phyloP scores from a whole-genome alignment of 2,329 filamentous ascomycete species.

The Diaporthe ampelina region DNA sequence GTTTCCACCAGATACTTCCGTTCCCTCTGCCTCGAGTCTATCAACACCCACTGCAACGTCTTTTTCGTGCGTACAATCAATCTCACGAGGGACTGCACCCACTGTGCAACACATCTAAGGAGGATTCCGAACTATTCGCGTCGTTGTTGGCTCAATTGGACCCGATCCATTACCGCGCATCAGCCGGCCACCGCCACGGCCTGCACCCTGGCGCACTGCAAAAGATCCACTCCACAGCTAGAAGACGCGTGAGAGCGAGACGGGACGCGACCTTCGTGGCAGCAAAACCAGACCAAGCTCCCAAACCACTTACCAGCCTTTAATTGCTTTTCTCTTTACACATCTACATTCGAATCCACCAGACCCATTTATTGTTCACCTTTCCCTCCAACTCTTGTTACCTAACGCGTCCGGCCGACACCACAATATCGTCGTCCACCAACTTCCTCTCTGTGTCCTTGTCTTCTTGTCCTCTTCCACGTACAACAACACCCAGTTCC shows the following conservation, averaged over 20 bases:
- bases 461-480: background rate
- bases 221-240: conserved; percentile 22
- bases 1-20: background rate
- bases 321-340: conserved; percentile 34
- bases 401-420: conserved; percentile 6
- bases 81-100: background rate
- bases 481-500: conserved; percentile 1
- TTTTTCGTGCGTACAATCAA: background rate
- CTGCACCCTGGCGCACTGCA: conserved; percentile 8
- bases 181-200: conserved; percentile 21
- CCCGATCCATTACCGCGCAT: background rate
- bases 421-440: conserved; percentile 5
- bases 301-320: conserved; percentile 36
- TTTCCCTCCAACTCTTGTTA: conserved; percentile 21
- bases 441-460: conserved; percentile 4
- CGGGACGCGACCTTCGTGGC: conserved; percentile 36
- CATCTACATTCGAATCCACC: background rate
- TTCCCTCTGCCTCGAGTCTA: background rate
- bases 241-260: conserved; percentile 30
- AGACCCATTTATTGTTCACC: conserved; percentile 27
- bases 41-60: conserved; percentile 17
- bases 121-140: background rate
- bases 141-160: conserved; percentile 20
- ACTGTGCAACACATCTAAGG: background rate
- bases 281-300: conserved; percentile 39